Base-by-base conservation (phyloP, 2,329 filamentous ascomycete species). In the Fusarium hostae region DNA sequence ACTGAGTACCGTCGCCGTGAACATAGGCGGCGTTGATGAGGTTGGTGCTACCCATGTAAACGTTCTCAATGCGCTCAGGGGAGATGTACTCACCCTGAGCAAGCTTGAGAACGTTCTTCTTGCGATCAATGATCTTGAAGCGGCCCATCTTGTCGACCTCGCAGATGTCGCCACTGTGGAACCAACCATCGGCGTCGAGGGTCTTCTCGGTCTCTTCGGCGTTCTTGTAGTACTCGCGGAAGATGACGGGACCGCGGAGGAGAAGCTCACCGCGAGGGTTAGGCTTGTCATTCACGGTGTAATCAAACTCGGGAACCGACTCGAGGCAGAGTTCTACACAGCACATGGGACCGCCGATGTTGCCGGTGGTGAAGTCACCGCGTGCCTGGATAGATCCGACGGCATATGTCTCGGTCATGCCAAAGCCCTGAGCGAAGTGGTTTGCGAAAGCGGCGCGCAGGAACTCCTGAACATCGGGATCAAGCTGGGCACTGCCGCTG, bases 91-190 rank as follows among this genome's bases (percentile, higher is more conserved):
- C 96, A 81, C 96, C 96, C 82, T 99, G 96, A 0, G 95, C 91
- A 61, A 99, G 89, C 88, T 99, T 99, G 79, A 99, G 90, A n/a
- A 99, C 94, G 83, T 98, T 98, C 92, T 99, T 99, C 84, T 94
- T 92, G 77, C 96, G 94, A 82, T 99, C 96, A 77, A 99, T 92
- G 82, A 99, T 97, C 82, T 89, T 91, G 86, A 98, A 92, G 67
- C 95, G 93, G 69, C 96, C 96, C 78, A 93, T 82, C 74, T 90
- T 90, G 81, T 99, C 96, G 28, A 99, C 86, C 71, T 91, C 89
- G 78, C 90, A 94, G 73, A 99, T 95, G 77, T 99, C 96, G 60
- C 96, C 96, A 1, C 94, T 98, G 80, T 93, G 92, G 88, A 99
- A 98, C 96, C 96, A 99, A 68, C 96, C 96, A 72, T 98, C 94